Evolutionary conservation across 208 protist genomes (phyloP), one percentile per base, ranked within the genome.

Genomic region (Wallacemonas sp.): DNA sequence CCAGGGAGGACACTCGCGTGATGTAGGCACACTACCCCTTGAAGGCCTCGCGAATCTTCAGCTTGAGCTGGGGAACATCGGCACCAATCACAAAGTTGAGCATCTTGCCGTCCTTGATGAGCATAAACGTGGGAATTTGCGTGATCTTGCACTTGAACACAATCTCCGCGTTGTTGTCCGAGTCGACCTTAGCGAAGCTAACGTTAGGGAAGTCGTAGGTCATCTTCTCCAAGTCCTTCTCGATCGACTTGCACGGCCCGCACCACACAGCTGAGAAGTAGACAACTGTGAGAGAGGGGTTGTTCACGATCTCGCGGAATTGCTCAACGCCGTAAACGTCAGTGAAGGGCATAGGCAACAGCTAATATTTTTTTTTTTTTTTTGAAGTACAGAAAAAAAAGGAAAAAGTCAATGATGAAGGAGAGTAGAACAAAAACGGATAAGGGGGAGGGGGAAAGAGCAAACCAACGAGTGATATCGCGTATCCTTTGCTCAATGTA

Each of bases 211-310:
- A 92, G 14, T 91, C 79, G 61, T 84, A 94, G 14, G 82, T 81
- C 26, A 94, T 61, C 77, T 83, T 92, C 38, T 92, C 89, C 54
- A 94, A 65, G 31, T 85, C 67, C 42, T 81, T 84, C 62, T 91
- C 79, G 33, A 93, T 90, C 1, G 77, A 78, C 55, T 92, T 87
- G 73, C 87, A 95, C 8, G 86, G 86, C 4, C 84, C 86, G 61
- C 90, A 93, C 90, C 87, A 92, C 33, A 92, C 77, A 3, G 87
- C 87, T 20, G 81, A 84, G 62, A 92, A 93, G 78, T 82, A 93
- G 41, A 81, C 77, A 2, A 95, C 80, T 12, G 81, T 92, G 32
- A 92, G 61, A 7, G 25, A 67, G 1, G 72, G 45, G 16, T 83
- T 61, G 63, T 83, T 92, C 49, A 89, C 84, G 18, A 92, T 38